Percentiles rank a stretch among this genome's conserved stretches.
Evolutionary conservation across 495 filamentous ascomycete genomes (phyloP).

Genomic region (Neurospora sp.): DNA sequence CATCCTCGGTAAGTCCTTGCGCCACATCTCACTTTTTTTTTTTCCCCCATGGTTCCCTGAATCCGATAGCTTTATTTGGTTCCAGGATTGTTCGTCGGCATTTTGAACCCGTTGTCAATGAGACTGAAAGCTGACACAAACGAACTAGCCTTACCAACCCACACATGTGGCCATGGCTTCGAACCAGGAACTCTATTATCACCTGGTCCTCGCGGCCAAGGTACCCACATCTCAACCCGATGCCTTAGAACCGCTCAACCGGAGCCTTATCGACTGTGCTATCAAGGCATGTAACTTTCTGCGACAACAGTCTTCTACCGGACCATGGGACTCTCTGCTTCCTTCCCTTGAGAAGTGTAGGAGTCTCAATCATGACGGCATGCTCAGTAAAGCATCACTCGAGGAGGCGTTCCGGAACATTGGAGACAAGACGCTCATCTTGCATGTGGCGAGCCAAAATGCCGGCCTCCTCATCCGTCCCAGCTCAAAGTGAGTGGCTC

Average conservation of each 20-base stretch:
- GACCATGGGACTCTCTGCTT: background rate
- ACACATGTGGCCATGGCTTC: background rate
- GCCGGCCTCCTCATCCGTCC: slow-evolving; percentile 41
- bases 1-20: background rate
- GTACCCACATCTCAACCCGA: background rate
- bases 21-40: background rate
- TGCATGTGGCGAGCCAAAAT: slow-evolving; percentile 36
- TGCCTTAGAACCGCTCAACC: background rate
- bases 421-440: background rate
- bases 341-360: background rate
- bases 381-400: background rate
- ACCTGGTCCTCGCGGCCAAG: background rate
- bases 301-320: background rate
- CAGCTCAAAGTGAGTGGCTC: slow-evolving; percentile 26
- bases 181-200: background rate
- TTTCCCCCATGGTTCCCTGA: background rate
- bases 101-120: background rate
- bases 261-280: background rate
- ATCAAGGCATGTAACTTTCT: background rate
- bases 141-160: background rate
- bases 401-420: background rate
- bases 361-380: background rate
- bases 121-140: background rate
- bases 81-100: background rate
- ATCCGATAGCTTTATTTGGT: background rate